Evolutionary conservation across 176 grass and related monocot species (phyloP).

Genomic region (Oropetium thomaeum): DNA sequence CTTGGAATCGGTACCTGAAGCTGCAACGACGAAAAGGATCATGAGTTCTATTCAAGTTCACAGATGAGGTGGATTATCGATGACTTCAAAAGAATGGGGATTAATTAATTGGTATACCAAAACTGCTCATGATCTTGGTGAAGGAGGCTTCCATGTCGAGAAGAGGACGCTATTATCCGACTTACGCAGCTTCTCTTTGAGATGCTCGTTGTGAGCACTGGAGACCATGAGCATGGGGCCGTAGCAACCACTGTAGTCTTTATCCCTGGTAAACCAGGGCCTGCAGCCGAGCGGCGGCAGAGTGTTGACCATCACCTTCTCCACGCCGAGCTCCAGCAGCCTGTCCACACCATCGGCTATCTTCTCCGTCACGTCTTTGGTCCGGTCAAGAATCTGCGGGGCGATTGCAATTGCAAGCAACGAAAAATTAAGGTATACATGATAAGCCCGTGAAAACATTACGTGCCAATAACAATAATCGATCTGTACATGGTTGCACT

Average conservation of each 20-base stretch:
- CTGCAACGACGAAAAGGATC: neutral
- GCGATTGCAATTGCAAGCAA: no score
- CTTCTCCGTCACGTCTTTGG: conserved; percentile 5
- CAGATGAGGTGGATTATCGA: no score
- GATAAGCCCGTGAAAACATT: no score
- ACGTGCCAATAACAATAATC: no score
- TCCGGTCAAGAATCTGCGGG: no score
- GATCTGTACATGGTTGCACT: no score
- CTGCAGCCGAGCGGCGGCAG: conserved; percentile 49
- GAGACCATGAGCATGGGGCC: neutral
- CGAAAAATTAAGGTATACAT: no score
- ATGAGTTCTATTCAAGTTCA: no score
- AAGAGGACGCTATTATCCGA: neutral
- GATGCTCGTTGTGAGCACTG: conserved; percentile 10
- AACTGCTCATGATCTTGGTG: neutral
- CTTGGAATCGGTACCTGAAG: neutral
- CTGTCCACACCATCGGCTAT: conserved; percentile 24
- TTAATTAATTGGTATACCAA: no score
- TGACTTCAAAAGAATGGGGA: no score
- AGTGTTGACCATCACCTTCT: conserved; percentile 39
- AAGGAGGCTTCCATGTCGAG: conserved; percentile 14
- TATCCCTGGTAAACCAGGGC: conserved; percentile 19
- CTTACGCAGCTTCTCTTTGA: neutral
- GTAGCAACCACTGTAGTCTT: conserved; percentile 27
- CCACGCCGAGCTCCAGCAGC: conserved; percentile 21